phyloP scores from a whole-genome alignment of 257 asterid species.

The Parsonsia alboflavescens region DNA sequence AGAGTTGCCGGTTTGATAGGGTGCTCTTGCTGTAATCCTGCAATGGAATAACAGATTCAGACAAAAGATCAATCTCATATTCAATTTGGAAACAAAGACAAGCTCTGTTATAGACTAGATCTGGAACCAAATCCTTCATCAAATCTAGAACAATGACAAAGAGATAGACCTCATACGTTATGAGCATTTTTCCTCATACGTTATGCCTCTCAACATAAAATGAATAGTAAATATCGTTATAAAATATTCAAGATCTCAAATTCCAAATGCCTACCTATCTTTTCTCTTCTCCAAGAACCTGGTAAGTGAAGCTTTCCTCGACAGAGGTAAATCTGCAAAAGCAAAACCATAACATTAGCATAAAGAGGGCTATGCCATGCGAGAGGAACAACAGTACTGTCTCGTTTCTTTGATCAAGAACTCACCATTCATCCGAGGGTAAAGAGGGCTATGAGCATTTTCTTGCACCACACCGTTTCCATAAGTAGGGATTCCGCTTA shows the following conservation, averaged over 20 bases:
- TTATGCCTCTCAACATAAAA: not conserved
- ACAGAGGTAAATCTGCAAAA: conserved; percentile 35
- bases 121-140: conserved; percentile 1
- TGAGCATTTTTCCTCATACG: not conserved
- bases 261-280: conserved; percentile 29
- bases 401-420: not conserved
- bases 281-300: conserved; percentile 46
- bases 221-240: not conserved
- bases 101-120: not conserved
- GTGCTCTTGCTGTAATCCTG: conserved; percentile 33
- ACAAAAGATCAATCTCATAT: not conserved
- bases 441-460: conserved; percentile 12
- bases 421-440: conserved; percentile 25
- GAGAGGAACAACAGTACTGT: not conserved
- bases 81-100: not conserved
- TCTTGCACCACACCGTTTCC: conserved; percentile 13
- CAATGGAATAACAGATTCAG: not conserved
- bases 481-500: conserved; percentile 10
- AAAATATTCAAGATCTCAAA: not conserved
- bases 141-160: not conserved
- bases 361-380: not conserved
- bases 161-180: no score
- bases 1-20: conserved; percentile 20
- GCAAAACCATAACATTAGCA: conserved; percentile 1
- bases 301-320: conserved; percentile 39